A percentile compares a stretch with the other conserved stretches of the same genome.
Evolutionary conservation across 108 stramenopile species (phyloP).

Genomic region (Cyclotella choctawhatcheeana): DNA sequence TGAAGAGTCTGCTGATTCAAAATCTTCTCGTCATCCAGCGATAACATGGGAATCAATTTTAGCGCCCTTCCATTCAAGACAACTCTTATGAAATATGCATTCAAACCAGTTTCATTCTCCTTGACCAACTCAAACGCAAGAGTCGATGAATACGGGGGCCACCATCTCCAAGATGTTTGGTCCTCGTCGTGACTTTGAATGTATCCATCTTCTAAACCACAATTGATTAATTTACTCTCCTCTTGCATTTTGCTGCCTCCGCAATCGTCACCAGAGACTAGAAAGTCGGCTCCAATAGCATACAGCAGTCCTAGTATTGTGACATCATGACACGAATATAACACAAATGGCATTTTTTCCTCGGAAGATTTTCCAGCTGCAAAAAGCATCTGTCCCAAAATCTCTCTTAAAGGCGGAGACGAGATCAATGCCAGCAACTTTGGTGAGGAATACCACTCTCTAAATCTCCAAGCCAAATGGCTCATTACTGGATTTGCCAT

Average conservation of each 20-base stretch:
- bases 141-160: conserved; percentile 53
- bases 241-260: conserved; percentile 38
- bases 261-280: conserved; percentile 52
- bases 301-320: conserved; percentile 76
- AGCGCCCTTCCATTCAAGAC: conserved; percentile 52
- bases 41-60: conserved; percentile 38
- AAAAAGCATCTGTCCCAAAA: conserved; percentile 41
- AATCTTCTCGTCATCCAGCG: conserved; percentile 40
- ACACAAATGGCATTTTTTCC: conserved; percentile 58
- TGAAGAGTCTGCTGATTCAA: conserved; percentile 33
- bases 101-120: conserved; percentile 15
- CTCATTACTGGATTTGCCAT: conserved; percentile 59
- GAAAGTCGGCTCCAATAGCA: conserved; percentile 73
- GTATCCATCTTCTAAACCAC: background rate
- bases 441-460: conserved; percentile 74
- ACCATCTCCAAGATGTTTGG: conserved; percentile 46
- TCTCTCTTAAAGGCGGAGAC: conserved; percentile 66
- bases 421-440: conserved; percentile 65
- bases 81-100: conserved; percentile 45
- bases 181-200: background rate
- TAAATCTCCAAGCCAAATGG: conserved; percentile 79
- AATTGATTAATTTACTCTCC: conserved; percentile 14
- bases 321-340: conserved; percentile 84
- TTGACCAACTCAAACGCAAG: conserved; percentile 54
- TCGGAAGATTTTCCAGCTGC: conserved; percentile 13